Percentiles rank a stretch among this genome's conserved stretches.
Evolutionary conservation across 2,329 filamentous ascomycete species (phyloP).

Genomic region (Neofusicoccum umdonicola): DNA sequence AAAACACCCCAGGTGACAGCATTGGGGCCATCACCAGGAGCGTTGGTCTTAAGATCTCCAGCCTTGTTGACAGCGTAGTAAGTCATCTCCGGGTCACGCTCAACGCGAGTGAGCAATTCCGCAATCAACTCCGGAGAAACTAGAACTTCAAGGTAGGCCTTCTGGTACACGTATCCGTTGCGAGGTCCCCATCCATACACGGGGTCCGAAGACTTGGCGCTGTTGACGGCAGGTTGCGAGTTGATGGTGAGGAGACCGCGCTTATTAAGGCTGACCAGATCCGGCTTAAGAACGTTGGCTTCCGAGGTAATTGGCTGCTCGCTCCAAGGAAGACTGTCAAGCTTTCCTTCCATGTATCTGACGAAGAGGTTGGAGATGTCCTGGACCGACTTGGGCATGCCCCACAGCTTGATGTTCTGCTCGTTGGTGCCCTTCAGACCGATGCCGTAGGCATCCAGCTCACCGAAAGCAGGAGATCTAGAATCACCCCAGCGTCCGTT

Average conservation of each 20-base stretch:
- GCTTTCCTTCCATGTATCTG: slow-evolving; percentile 74
- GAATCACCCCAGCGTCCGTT: slow-evolving; percentile 99
- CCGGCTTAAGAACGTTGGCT: slow-evolving; percentile 71
- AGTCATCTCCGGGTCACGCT: slow-evolving; percentile 76
- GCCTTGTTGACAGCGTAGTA: slow-evolving; percentile 90
- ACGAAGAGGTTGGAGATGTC: slow-evolving; percentile 85
- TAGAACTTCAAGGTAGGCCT: slow-evolving; percentile 91
- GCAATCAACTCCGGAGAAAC: slow-evolving; percentile 76
- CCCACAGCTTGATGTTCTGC: slow-evolving; percentile 93
- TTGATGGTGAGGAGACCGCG: slow-evolving; percentile 93
- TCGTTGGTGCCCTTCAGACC: slow-evolving; percentile 93
- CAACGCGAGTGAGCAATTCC: slow-evolving; percentile 74
- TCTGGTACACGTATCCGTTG: slow-evolving; percentile 97
- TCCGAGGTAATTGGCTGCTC: slow-evolving; percentile 83
- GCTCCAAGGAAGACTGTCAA: slow-evolving; percentile 89
- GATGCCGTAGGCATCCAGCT: slow-evolving; percentile 91
- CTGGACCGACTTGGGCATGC: slow-evolving; percentile 72
- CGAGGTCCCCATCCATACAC: slow-evolving; percentile 91
- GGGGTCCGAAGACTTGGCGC: slow-evolving; percentile 80
- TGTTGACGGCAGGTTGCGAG: slow-evolving; percentile 92
- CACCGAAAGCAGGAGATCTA: slow-evolving; percentile 91
- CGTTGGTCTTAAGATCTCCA: slow-evolving; percentile 80
- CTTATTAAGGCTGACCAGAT: slow-evolving; percentile 78
- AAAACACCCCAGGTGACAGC: slow-evolving; percentile 99
- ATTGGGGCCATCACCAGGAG: slow-evolving; percentile 82